phyloP scores from a whole-genome alignment of 2,329 filamentous ascomycete genomes.

The Westerdykella sp. region DNA sequence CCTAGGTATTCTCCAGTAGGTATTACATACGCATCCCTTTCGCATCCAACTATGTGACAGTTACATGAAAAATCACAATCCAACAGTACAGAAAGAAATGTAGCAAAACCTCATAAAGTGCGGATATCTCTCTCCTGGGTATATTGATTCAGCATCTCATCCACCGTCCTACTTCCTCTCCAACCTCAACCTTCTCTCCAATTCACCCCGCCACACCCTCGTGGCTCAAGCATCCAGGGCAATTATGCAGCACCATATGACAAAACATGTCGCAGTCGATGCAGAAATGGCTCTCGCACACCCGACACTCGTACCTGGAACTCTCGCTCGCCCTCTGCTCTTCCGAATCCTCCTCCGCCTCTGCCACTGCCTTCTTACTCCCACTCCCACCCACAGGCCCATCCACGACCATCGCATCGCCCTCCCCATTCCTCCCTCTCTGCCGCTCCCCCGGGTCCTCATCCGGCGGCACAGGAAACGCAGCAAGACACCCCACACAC shows the following conservation, averaged over 20 bases:
- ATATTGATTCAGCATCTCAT: no score
- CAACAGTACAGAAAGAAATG: no score
- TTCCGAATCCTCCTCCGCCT: constrained; percentile 28
- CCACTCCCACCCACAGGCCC: neutral
- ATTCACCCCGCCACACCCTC: neutral
- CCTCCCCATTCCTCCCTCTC: constrained; percentile 3
- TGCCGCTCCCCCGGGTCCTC: neutral
- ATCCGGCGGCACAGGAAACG: constrained; percentile 55
- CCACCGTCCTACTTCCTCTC: neutral
- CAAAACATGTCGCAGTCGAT: constrained; percentile 96
- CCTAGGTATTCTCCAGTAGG: no score
- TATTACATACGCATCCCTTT: no score
- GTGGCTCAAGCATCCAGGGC: constrained; percentile 70
- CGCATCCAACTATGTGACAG: no score
- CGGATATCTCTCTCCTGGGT: no score
- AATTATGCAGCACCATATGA: constrained; percentile 93
- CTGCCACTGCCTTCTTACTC: neutral
- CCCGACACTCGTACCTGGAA: constrained; percentile 78
- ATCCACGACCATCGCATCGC: constrained; percentile 10
- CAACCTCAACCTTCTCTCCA: neutral
- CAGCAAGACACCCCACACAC: constrained; percentile 71
- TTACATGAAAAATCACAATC: no score
- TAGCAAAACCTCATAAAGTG: no score
- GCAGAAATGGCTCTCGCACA: constrained; percentile 89
- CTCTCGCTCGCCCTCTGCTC: constrained; percentile 62